Evolutionary conservation across 805 yeast genomes (phyloP).

Genomic region (Phaffomyces opuntiae): DNA sequence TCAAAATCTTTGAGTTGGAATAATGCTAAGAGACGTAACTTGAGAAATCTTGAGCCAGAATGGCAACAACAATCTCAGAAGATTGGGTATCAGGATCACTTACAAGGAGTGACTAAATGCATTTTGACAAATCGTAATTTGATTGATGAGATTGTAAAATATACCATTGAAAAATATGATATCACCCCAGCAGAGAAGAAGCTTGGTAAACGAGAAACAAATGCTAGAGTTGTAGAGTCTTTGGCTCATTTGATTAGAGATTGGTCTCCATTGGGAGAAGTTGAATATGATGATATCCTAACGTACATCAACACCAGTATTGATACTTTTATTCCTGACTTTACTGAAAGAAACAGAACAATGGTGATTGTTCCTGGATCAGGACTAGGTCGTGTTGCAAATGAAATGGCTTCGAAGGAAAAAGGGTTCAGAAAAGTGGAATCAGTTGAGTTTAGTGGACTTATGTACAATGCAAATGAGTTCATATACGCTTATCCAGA

Average conservation of each 20-base stretch:
- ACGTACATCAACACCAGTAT: slow-evolving; percentile 45
- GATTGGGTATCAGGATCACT: slow-evolving; percentile 48
- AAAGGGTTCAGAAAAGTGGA: slow-evolving; percentile 44
- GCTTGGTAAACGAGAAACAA: slow-evolving; percentile 16
- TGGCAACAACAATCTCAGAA: slow-evolving; percentile 49
- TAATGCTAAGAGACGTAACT: slow-evolving; percentile 36
- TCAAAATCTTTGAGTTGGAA: slow-evolving; percentile 35
- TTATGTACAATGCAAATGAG: slow-evolving; percentile 67
- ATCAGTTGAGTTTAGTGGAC: slow-evolving; percentile 68
- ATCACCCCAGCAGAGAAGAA: slow-evolving; percentile 38
- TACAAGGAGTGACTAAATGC: slow-evolving; percentile 40
- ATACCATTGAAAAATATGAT: slow-evolving; percentile 28
- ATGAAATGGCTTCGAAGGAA: slow-evolving; percentile 40
- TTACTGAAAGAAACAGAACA: slow-evolving; percentile 30
- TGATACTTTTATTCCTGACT: slow-evolving; percentile 20
- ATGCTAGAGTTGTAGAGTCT: slow-evolving; percentile 54
- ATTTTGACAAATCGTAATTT: slow-evolving; percentile 42
- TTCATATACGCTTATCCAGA: slow-evolving; percentile 36
- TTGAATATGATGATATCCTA: slow-evolving; percentile 47
- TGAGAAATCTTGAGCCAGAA: slow-evolving; percentile 42
- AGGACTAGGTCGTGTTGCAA: slow-evolving; percentile 76
- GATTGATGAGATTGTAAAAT: slow-evolving; percentile 36
- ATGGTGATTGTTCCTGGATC: slow-evolving; percentile 77
- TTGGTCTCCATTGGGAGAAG: slow-evolving; percentile 49
- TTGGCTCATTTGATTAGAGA: slow-evolving; percentile 75